phyloP scores from a whole-genome alignment of 441 rosid genomes.

The Metrosideros polymorpha region DNA sequence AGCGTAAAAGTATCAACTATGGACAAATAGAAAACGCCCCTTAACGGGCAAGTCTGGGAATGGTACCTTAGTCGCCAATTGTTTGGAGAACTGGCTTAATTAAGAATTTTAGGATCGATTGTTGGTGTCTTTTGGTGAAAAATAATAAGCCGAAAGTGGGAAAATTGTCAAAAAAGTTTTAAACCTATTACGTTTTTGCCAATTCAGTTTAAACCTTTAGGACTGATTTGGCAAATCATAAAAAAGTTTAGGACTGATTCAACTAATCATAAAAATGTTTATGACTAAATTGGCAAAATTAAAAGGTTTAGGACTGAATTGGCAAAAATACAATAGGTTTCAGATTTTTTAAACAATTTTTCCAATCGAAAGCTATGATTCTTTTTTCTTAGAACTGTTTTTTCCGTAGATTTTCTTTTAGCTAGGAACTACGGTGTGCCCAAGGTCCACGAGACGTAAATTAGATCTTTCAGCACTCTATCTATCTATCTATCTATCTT shows the following conservation, averaged over 20 bases:
- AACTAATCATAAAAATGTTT: no score
- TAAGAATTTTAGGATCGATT: not conserved
- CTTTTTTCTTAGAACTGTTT: not conserved
- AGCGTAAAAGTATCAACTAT: not conserved
- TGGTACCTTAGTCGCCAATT: not conserved
- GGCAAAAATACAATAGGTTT: no score
- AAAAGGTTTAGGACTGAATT: no score
- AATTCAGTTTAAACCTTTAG: no score
- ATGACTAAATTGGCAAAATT: no score
- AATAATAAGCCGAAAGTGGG: not conserved
- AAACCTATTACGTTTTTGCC: no score
- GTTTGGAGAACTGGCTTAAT: not conserved
- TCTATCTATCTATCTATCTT: not conserved
- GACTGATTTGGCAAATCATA: no score
- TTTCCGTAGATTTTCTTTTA: not conserved
- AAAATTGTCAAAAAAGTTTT: no score
- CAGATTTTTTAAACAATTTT: no score
- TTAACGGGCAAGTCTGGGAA: not conserved
- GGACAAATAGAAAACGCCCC: not conserved
- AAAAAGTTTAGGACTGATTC: no score
- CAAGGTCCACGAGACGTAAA: not conserved
- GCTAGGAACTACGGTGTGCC: not conserved
- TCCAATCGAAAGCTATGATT: not conserved
- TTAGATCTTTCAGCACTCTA: not conserved
- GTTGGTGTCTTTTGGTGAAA: not conserved